Evolutionary conservation across 305 asterid genomes (phyloP).

Genomic region (Coffea humblotiana): DNA sequence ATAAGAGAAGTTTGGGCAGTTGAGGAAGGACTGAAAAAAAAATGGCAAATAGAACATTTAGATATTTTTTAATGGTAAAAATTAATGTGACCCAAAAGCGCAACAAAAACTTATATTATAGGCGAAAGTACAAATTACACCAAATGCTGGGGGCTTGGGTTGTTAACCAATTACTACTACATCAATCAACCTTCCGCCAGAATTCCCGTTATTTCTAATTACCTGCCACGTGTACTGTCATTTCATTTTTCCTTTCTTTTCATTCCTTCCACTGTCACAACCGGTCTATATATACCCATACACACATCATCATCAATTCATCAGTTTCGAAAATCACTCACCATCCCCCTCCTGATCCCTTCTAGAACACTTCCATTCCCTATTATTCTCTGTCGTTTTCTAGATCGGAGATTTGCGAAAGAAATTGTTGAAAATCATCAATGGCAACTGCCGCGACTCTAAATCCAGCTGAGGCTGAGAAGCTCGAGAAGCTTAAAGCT

Average conservation of each 20-base stretch:
- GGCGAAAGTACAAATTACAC: too few relatives aligned
- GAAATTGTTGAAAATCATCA: constrained; percentile 4
- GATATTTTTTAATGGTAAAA: too few relatives aligned
- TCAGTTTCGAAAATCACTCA: not conserved
- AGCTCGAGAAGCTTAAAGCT: constrained; percentile 60
- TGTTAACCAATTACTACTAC: too few relatives aligned
- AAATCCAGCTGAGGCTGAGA: constrained; percentile 55
- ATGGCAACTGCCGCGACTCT: constrained; percentile 54
- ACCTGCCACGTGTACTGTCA: constrained; percentile 8
- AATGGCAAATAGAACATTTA: too few relatives aligned
- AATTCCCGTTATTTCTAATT: not conserved
- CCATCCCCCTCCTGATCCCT: not conserved
- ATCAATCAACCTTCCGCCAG: not conserved
- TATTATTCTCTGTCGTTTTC: not conserved
- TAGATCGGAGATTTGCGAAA: constrained; percentile 8
- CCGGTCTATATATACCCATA: not conserved
- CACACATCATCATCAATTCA: not conserved
- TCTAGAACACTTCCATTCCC: not conserved
- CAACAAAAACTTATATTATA: too few relatives aligned
- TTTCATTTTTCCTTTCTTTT: not conserved
- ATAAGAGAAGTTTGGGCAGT: too few relatives aligned
- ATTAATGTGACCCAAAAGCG: too few relatives aligned
- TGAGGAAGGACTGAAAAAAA: too few relatives aligned
- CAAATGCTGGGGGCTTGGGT: too few relatives aligned
- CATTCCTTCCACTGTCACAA: not conserved